These are phyloP conservation scores for Penicillium malachiteum DNA, from an alignment of 495 filamentous ascomycete genomes.

Conservation along the genomic window DNA sequence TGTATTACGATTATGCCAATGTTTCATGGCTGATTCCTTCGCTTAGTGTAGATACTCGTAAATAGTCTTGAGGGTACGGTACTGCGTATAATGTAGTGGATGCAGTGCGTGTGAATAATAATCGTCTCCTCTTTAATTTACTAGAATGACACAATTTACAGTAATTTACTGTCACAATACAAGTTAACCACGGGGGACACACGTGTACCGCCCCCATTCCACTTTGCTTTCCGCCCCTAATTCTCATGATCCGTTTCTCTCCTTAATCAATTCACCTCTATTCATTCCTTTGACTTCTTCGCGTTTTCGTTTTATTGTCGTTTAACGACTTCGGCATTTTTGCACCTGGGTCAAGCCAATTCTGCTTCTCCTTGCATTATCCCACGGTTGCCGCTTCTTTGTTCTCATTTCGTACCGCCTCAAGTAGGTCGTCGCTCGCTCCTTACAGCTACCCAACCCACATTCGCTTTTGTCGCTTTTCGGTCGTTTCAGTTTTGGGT, in stretches of 20 bases:
- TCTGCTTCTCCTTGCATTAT: constrained; percentile 37
- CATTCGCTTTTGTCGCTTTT: constrained; percentile 28
- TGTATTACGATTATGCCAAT: too few relatives aligned
- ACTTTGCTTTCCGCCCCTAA: constrained; percentile 13
- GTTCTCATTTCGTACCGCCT: constrained; percentile 21
- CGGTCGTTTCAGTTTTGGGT: constrained; percentile 28
- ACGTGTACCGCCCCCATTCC: constrained; percentile 27
- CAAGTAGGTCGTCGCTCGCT: constrained; percentile 37
- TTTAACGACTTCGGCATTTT: constrained; percentile 25
- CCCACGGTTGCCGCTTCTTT: constrained; percentile 36
- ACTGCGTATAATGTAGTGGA: background rate
- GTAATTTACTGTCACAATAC: background rate
- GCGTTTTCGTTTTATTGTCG: constrained; percentile 21
- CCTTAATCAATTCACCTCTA: constrained; percentile 18
- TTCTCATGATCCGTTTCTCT: constrained; percentile 13
- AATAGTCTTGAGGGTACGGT: too few relatives aligned
- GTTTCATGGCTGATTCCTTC: too few relatives aligned
- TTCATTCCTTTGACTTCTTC: constrained; percentile 28
- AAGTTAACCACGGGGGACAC: constrained; percentile 11
- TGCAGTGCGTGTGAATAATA: constrained; percentile 1
- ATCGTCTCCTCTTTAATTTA: background rate
- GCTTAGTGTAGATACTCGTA: too few relatives aligned
- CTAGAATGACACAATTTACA: background rate
- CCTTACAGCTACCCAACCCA: constrained; percentile 38
- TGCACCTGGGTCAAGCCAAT: constrained; percentile 36